Conservation (phyloP, 768 basidiomycete genomes). For the Pleurotus tuber-regium region DNA sequence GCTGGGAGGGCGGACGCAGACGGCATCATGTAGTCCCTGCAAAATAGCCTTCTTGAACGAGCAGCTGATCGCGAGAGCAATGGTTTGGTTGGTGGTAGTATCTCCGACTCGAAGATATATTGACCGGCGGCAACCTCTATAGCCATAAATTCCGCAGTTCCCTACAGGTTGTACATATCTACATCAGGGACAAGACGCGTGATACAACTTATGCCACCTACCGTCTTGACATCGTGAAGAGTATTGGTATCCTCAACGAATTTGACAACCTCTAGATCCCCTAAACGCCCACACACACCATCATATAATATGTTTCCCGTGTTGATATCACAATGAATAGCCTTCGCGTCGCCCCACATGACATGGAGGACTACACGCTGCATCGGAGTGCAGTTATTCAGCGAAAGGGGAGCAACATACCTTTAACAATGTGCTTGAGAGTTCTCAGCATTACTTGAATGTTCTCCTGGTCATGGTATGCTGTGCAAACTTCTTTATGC, state of each 20-base stretch:
- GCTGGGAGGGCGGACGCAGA: no score
- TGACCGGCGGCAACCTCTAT: background rate
- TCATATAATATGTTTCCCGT: conserved; percentile 13
- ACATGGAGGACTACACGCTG: conserved; percentile 8
- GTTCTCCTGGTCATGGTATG: background rate
- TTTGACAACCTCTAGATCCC: conserved; percentile 13
- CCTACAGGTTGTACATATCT: background rate
- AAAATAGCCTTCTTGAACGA: background rate
- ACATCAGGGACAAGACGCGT: no score
- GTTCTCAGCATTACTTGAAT: background rate
- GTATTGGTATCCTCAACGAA: background rate
- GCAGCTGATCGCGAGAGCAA: background rate
- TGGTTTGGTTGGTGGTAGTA: no score
- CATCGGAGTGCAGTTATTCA: background rate
- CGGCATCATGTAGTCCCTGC: no score
- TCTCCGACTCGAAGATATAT: no score
- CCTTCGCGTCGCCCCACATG: conserved; percentile 6
- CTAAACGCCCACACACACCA: conserved; percentile 6
- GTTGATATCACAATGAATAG: conserved; percentile 17
- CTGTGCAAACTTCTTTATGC: background rate
- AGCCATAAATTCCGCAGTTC: conserved; percentile 17
- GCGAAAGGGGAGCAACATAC: background rate
- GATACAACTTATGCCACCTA: no score
- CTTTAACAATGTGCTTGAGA: background rate
- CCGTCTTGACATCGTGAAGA: conserved; percentile 7